Evolutionary conservation across 2,329 filamentous ascomycete genomes (phyloP), one percentile per base, ranked within the genome.

Genomic region (Thermoascus crustaceus): DNA sequence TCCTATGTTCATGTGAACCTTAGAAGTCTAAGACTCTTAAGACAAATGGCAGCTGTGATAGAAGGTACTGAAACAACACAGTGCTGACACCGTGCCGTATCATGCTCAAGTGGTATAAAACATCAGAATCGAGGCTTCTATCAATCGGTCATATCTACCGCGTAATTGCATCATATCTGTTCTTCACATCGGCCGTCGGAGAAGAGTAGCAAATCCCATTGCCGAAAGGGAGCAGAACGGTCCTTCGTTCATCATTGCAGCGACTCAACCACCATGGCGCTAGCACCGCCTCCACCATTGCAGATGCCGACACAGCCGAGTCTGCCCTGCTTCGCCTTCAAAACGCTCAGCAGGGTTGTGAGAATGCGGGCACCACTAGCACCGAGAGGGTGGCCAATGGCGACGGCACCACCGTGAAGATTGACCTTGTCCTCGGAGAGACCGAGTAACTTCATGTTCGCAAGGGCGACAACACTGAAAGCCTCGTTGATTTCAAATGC

Each of bases 401-500:
- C 91, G 43, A 98, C 91, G 36, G 91, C 85, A 60, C 91, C 91
- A 56, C 91, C 91, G 56, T 87, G 89, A 38, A 96, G 71, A 68
- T 98, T 98, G 59, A 98, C 88, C 68, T 87, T 93, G 41, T 88
- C 84, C 47, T 84, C 75, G 45, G 72, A 71, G 38, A 98, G 68
- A 43, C 72, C 74, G 25, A 98, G 78, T 37, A 96, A 64, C 76
- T 98, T 94, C 69, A 94, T 79, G 72, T 98, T 98, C 48, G 91
- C 88, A 34, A 98, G 75, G 24, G 91, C 86, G 45, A 98, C 91
- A 32, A 94, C 91, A 44, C 85, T 91, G 73, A 98, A 98, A 26
- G 91, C 91, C 73, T 98, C 91, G 72, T 98, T 98, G 73, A 98
- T 95, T 73, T 98, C 91, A 64, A 91, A 98, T 51, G 79, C 91